These are phyloP conservation scores for Tuber aestivum DNA, from an alignment of 495 filamentous ascomycete genomes.

Conservation along the genomic window DNA sequence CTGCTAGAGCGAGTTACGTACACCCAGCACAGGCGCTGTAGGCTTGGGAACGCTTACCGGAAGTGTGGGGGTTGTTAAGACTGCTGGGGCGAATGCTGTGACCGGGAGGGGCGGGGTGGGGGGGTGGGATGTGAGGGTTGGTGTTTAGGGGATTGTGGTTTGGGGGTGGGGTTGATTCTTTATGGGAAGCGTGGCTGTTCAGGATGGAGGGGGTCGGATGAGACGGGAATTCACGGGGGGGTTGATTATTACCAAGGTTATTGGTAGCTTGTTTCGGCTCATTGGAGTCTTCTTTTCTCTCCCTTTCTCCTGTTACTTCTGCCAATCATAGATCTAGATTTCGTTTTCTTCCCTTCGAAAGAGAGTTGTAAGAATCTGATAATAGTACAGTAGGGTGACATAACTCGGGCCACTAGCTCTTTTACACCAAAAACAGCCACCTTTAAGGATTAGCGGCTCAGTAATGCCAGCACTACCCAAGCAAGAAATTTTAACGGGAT, in stretches of 20 bases:
- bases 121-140: background rate
- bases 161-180: background rate
- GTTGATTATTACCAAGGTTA: background rate
- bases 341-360: background rate
- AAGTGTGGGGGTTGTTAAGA: background rate
- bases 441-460: background rate
- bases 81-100: background rate
- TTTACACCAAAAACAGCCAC: background rate
- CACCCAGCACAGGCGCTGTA: background rate
- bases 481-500: no score
- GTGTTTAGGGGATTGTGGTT: background rate
- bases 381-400: background rate
- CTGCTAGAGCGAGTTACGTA: background rate
- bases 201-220: background rate
- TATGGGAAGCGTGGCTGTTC: background rate
- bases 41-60: background rate
- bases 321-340: background rate
- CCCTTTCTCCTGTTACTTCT: background rate
- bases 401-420: background rate
- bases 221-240: background rate
- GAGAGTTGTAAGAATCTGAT: background rate
- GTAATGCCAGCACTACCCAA: no score
- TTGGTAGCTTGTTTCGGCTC: background rate
- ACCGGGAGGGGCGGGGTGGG: background rate
- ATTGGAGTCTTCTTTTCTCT: background rate